phyloP scores from a whole-genome alignment of 192 early-diverging fungal species.

The Neocallimastix lanati region DNA sequence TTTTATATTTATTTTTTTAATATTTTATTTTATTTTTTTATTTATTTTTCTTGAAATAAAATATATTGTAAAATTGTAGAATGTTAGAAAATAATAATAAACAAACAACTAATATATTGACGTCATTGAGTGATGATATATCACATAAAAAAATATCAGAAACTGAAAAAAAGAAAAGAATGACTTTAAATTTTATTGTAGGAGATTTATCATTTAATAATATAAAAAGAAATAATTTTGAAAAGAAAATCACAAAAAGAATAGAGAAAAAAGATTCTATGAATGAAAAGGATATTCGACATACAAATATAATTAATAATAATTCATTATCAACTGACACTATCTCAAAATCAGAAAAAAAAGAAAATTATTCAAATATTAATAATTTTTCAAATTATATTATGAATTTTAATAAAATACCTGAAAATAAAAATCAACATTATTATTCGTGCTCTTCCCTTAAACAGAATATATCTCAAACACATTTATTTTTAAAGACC shows the following conservation, averaged over 20 bases:
- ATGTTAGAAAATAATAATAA: not conserved
- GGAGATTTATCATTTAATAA: not conserved
- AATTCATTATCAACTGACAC: not conserved
- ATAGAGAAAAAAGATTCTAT: not conserved
- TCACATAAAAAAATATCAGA: not conserved
- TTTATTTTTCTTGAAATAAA: no score
- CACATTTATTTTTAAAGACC: not conserved
- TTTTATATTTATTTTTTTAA: no score
- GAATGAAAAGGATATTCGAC: not conserved
- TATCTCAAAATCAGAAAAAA: not conserved
- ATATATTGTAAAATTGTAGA: no score
- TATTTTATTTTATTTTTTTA: no score
- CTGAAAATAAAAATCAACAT: not conserved
- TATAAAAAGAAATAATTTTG: not conserved
- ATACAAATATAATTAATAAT: not conserved
- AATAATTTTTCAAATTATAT: not conserved
- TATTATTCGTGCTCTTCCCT: not conserved
- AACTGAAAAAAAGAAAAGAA: not conserved
- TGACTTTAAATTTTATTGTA: not conserved
- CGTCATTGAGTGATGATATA: not conserved
- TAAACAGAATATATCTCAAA: not conserved
- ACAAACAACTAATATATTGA: not conserved
- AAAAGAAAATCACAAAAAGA: not conserved
- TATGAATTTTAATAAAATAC: not conserved
- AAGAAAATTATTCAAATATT: not conserved